Base-by-base conservation (phyloP, 148 eudicot species). In the Fallopia convolvulus region DNA sequence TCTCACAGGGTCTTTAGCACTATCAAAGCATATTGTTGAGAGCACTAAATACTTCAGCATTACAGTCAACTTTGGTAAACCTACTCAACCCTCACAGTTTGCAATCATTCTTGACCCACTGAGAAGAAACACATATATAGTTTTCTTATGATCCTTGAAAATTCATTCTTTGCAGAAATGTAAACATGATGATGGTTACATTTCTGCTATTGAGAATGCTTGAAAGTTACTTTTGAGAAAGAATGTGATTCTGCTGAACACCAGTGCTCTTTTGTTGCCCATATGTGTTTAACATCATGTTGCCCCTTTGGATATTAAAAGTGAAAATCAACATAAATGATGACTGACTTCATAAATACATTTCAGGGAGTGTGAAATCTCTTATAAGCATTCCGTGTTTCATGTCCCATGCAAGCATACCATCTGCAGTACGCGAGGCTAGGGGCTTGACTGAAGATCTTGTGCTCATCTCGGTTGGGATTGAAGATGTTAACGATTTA, bases 341-440 rank as follows among this genome's bases (percentile, higher is more conserved):
- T 14, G 42, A 68, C 26, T 75, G 33, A 20, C 11, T 49, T 30
- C 20, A 4, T 72, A 66, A 0, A 49, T 72, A 68, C 3, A 49
- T 82, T 78, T 14, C 77, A 94, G 98, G 99, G 80, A 94, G 99
- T 47, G 97, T 92, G 30, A 94, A 94, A 80, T 94, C 99, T 23
- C 97, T 94, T 58, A 94, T 94, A 83, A 94, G 97, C 90, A 82
- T 94, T 92, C 97, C 99, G 0, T 90, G 97, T 89, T 94, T 92
- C 80, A 94, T 94, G 99, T 94, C 99, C n/a, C 99, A 94, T 71
- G 96, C 99, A 44, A 80, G 86, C 85, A 92, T 94, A 84, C 96
- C 99, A 41, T 84, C 90, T 55, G 88, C 77, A 40, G 91, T 87
- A 42, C 90, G 99, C 11, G 90, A 92, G 80, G 91, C 91, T 30